Evolutionary conservation across 345 rosid genomes (phyloP).

Genomic region (Acer yangbiense): DNA sequence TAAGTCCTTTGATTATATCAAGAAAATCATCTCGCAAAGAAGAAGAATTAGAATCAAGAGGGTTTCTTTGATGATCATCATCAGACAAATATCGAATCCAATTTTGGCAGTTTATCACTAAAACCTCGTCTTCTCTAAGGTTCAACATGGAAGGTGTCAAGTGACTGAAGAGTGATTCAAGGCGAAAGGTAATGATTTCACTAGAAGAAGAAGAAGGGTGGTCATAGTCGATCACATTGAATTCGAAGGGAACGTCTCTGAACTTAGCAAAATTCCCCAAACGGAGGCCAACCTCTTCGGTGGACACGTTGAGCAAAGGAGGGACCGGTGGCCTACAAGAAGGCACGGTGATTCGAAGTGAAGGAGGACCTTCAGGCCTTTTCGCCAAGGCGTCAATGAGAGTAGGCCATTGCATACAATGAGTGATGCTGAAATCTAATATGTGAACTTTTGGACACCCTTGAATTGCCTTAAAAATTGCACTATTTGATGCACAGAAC

Average conservation of each 20-base stretch:
- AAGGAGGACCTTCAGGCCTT: conserved; percentile 68
- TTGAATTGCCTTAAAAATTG: conserved; percentile 49
- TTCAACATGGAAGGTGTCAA: conserved; percentile 36
- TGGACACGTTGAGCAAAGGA: conserved; percentile 54
- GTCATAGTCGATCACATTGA: conserved; percentile 35
- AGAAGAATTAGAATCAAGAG: neutral
- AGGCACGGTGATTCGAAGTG: conserved; percentile 61
- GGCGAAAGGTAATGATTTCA: conserved; percentile 22
- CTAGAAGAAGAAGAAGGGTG: conserved; percentile 1
- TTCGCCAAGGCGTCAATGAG: conserved; percentile 66
- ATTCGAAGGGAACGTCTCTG: conserved; percentile 58
- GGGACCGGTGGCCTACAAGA: conserved; percentile 52
- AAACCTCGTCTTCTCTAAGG: conserved; percentile 54
- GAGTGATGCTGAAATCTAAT: conserved; percentile 65
- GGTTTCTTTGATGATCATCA: conserved; percentile 18
- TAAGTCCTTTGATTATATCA: conserved; percentile 41
- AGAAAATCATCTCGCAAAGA: conserved; percentile 49
- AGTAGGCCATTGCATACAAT: conserved; percentile 84
- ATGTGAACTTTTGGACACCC: conserved; percentile 55
- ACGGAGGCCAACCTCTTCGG: conserved; percentile 57
- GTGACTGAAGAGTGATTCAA: conserved; percentile 41
- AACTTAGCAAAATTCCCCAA: conserved; percentile 60
- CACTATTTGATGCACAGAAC: conserved; percentile 62
- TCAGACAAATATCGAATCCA: conserved; percentile 64
- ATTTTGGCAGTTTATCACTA: conserved; percentile 67